Base-by-base conservation (phyloP, 768 basidiomycete species). In the Omphalotus guepiniiformis region DNA sequence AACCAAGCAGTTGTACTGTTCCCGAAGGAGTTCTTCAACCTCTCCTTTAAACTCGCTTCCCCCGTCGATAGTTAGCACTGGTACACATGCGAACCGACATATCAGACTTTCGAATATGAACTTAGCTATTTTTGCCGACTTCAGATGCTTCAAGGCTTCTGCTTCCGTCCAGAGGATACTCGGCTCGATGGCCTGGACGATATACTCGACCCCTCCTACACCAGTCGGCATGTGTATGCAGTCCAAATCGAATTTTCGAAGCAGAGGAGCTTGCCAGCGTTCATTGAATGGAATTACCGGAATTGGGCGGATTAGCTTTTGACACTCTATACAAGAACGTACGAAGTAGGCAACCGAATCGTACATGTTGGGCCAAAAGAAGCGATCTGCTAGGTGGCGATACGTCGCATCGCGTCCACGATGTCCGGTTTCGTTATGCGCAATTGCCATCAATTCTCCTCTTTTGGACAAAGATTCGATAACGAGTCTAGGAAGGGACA, bases 81-180 rank as follows among this genome's bases (percentile, higher is more conserved):
- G 57, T 30, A 43, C 52, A 39, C 23, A 56, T 12, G 43, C 54
- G 53, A 45, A 64, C 4, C 58, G 53, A 49, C 53, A 63, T 21
- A 63, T 58, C 1, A 67, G 53, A 18, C 57, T 47, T 39, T 66
- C 57, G 36, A 58, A 68, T 6, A 69, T 57, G 47, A 69, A 69
- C 9, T 53, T 50, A 11, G 58, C 61, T 27, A 61, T 47, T 1
- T 32, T 40, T 5, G 42, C 15, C 0, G 58, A 51, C 11, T 51
- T 57, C 11, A 51, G 39, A 3, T 48, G 37, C 2, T 28, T 19
- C 2, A 53, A 35, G 0, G 58, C 54, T 1, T 48, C 30, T 2
- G 59, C 63, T 44, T 62, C 60, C 0, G 57, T 52, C 61, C 60
- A 63, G 12, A 48, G 48, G 1, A 58, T 58, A 2, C 48, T 49